Evolutionary conservation across 139 green algal genomes (phyloP).

Genomic region (Diplosphaera chodatii): DNA sequence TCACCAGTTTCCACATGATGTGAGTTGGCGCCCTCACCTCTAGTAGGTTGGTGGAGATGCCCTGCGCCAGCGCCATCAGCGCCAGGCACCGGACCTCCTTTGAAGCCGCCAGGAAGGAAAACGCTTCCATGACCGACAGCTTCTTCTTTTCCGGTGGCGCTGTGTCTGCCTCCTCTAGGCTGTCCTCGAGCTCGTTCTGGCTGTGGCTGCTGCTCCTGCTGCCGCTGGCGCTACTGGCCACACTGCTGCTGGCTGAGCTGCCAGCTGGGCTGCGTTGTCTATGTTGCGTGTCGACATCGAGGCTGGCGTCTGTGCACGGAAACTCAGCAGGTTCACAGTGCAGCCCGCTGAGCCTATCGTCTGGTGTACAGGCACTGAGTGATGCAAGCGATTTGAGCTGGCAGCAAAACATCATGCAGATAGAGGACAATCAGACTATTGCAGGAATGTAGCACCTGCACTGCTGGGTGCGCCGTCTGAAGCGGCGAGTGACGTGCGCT

Average conservation of each 20-base stretch:
- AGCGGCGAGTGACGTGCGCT: background rate
- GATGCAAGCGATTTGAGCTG: too few species aligned
- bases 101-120: constrained; percentile 47
- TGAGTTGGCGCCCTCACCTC: too few species aligned
- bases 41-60: constrained; percentile 81
- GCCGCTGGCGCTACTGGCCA: background rate
- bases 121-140: constrained; percentile 37
- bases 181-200: background rate
- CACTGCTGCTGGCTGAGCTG: too few species aligned
- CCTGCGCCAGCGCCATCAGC: constrained; percentile 82
- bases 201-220: constrained; percentile 1
- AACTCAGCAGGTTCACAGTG: too few species aligned
- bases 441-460: too few species aligned
- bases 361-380: too few species aligned
- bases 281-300: background rate
- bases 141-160: constrained; percentile 1
- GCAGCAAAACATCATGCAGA: too few species aligned
- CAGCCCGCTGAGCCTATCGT: too few species aligned
- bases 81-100: constrained; percentile 83
- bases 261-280: background rate
- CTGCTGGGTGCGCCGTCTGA: background rate
- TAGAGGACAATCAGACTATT: too few species aligned
- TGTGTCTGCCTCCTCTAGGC: background rate
- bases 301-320: background rate
- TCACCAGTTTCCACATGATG: too few species aligned